Conservation (phyloP, 345 rosid genomes). For the Draba incana region DNA sequence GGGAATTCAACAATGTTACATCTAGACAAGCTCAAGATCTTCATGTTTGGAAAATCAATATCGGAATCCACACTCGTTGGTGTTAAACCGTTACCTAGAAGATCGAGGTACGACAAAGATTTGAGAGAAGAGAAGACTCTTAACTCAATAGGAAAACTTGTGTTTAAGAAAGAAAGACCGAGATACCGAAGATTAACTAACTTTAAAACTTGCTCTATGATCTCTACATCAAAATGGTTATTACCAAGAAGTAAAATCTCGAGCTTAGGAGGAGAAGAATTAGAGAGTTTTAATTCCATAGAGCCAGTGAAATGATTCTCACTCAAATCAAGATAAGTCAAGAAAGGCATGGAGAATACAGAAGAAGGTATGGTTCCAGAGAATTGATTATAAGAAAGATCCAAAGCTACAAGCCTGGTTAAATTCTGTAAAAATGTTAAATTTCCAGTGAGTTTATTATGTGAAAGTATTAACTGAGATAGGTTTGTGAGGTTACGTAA, state of each 20-base stretch:
- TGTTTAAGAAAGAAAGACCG: constrained; percentile 3
- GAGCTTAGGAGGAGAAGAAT: background rate
- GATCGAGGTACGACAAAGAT: constrained; percentile 6
- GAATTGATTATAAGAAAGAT: constrained; percentile 15
- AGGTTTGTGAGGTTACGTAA: constrained; percentile 17
- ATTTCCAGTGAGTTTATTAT: constrained; percentile 5
- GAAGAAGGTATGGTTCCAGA: constrained; percentile 34
- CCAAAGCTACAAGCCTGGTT: constrained; percentile 14
- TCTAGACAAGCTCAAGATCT: background rate
- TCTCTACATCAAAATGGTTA: constrained; percentile 27
- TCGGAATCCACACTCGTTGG: constrained; percentile 14
- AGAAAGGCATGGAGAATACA: constrained; percentile 11
- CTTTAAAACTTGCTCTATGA: constrained; percentile 7
- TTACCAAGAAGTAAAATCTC: constrained; percentile 1
- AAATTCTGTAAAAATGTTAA: constrained; percentile 8
- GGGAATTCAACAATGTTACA: constrained; percentile 16
- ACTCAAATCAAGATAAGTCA: constrained; percentile 10
- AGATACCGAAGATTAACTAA: constrained; percentile 7
- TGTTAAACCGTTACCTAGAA: constrained; percentile 6
- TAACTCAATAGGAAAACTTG: constrained; percentile 2
- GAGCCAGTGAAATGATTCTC: constrained; percentile 17
- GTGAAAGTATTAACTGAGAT: background rate
- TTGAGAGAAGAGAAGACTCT: constrained; percentile 7
- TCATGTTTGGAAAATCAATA: background rate
- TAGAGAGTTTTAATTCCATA: background rate